Base-by-base conservation (phyloP, 495 filamentous ascomycete species). In the Friedmanniomyces simplex region DNA sequence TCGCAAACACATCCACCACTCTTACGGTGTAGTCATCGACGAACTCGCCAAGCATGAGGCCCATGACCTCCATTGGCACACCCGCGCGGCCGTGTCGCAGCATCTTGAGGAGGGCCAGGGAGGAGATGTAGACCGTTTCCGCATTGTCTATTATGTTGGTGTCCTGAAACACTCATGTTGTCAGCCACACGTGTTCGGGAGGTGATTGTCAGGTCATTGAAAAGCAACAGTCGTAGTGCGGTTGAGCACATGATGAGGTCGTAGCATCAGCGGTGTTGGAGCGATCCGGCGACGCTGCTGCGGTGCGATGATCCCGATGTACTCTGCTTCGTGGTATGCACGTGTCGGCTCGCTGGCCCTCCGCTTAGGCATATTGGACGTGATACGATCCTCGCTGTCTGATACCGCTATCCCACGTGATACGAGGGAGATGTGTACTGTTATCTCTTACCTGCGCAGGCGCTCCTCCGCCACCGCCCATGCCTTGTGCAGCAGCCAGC, bases 51-150 rank as follows among this genome's bases (percentile, higher is more conserved):
- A 97, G 76, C 93, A 98, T 97, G 67, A 98, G 74, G 45, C 93
- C 93, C 93, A 98, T 98, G 67, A 98, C 93, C 80, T 98, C 93
- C 93, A 98, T 98, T 26, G 93, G 93, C 53, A 98, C 93, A 74
- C 93, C 93, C 50, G 93, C 93, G 64, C 93, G 84, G 64, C 93
- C 93, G 71, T 98, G 93, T 67, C 91, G 83, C 64, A 98, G 77
- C 93, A 98, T 98, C 80, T 98, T 98, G 65, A 98, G 79, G 37
- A 98, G 80, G 61, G 93, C 93, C 61, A 98, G 81, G 30, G 93
- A 98, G 25, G 93, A 98, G 67, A 98, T 96, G 74, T 98, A 95
- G 65, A 98, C 93, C 54, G 94, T 98, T 77, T 98, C 93, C 63
- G 93, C 96, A 76, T 98, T 98, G 74, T 98, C 93, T 67, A 97